Conservation (phyloP, 768 basidiomycete species). For the Suillus bovinus region DNA sequence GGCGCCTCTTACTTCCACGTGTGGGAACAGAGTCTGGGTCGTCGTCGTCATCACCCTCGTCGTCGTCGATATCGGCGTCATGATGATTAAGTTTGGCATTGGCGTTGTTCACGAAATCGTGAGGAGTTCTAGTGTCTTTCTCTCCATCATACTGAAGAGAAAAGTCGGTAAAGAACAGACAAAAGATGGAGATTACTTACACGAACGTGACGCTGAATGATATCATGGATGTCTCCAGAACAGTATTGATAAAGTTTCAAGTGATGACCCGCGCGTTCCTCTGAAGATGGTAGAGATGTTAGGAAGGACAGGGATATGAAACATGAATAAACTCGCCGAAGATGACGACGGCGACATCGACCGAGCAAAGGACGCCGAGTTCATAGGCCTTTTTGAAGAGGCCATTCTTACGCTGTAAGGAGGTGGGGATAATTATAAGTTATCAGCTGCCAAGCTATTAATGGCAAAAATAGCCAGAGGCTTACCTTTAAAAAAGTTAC, state of each 20-base stretch:
- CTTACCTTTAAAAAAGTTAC: conserved; percentile 88
- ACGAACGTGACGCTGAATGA: conserved; percentile 67
- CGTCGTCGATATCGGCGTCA: conserved; percentile 33
- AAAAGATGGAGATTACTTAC: conserved; percentile 30
- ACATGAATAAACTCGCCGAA: conserved; percentile 53
- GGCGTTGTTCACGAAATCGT: conserved; percentile 46
- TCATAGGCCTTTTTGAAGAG: conserved; percentile 92
- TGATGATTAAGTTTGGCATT: conserved; percentile 22
- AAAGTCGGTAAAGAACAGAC: background rate
- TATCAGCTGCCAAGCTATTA: conserved; percentile 36
- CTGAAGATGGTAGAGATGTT: conserved; percentile 52
- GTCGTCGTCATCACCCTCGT: conserved; percentile 41
- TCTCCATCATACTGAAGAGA: conserved; percentile 49
- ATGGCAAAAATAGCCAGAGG: conserved; percentile 62
- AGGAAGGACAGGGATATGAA: conserved; percentile 4
- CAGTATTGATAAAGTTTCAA: conserved; percentile 83
- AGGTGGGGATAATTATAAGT: conserved; percentile 32
- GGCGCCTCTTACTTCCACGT: conserved; percentile 24
- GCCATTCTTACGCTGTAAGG: conserved; percentile 76
- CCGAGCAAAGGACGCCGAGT: conserved; percentile 86
- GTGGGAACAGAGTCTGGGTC: conserved; percentile 26
- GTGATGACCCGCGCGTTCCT: conserved; percentile 78
- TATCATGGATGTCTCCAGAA: conserved; percentile 66
- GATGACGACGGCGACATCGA: conserved; percentile 87
- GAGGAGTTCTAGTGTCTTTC: conserved; percentile 47